Base-by-base conservation (phyloP, 164 flowering plant species). In the Cinnamomum micranthum region DNA sequence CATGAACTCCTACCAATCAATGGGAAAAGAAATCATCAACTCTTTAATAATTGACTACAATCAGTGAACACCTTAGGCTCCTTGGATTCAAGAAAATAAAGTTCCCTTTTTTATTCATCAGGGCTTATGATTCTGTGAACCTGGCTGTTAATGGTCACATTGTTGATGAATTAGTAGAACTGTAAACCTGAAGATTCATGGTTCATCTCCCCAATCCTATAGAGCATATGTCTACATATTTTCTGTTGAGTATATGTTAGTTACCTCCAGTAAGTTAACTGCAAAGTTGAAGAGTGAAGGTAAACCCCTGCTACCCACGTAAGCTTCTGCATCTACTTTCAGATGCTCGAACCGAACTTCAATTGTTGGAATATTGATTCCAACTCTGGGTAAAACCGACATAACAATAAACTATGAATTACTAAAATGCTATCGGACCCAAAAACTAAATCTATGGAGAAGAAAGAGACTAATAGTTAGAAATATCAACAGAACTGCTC, bases 271-370 rank as follows among this genome's bases (percentile, higher is more conserved):
- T 6, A 74, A 71, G 50, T 82, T 80, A 50, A 71, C 33, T 23
- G 65, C 1, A 69, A 79, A 87, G 75, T 89, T 89, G 71, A 83
- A 10, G 6, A 87, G 71, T 66, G 91, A 73, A 60, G 93, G 93
- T 76, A 89, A 74, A 75, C 88, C 85, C 78, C 89, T 85, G 72
- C 87, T 76, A 55, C 91, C 93, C 0, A 82, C 86, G 77, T 83
- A 77, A 69, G 82, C 87, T 74, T 85, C 86, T 58, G 89, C 89
- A 20, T 80, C 86, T 11, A 90, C 58, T 28, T 72, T 79, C n/a
- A 90, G 64, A 83, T 87, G 81, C 78, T 90, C 88, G 35, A 71
- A 90, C 33, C 91, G 83, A n/a, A 90, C 93, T 84, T 90, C 93
- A 65, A 90, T 85, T 6, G 86, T 85, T 4, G 93, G 91, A 73